Evolutionary conservation across 352 stramenopile species (phyloP).

Genomic region (Phytopythium vexans): DNA sequence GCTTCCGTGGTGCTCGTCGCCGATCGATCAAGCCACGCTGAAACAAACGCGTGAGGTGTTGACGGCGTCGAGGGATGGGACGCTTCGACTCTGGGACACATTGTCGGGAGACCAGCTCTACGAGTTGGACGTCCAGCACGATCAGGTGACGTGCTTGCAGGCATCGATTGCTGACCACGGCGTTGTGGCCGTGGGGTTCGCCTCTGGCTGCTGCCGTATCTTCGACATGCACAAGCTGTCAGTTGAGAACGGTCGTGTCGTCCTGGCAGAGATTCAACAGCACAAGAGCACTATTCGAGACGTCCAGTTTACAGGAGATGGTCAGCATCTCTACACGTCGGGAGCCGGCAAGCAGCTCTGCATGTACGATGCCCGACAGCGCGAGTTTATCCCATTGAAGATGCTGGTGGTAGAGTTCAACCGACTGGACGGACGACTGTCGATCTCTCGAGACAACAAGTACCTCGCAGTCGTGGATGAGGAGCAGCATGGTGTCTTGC

Average conservation of each 20-base stretch:
- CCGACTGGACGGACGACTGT: constrained; percentile 21
- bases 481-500: constrained; percentile 25
- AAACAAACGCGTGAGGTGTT: constrained; percentile 37
- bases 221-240: constrained; percentile 58
- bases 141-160: constrained; percentile 56
- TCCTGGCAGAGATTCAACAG: constrained; percentile 82
- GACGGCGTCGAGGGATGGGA: constrained; percentile 70
- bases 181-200: constrained; percentile 75
- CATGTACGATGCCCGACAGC: constrained; percentile 45
- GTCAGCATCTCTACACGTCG: constrained; percentile 44
- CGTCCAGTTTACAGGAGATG: constrained; percentile 46
- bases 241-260: constrained; percentile 7
- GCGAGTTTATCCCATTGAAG: constrained; percentile 58
- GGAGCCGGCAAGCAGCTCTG: constrained; percentile 60
- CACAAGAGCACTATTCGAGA: constrained; percentile 70
- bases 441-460: constrained; percentile 35
- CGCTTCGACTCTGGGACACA: constrained; percentile 82
- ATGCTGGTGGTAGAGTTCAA: constrained; percentile 62
- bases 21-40: constrained; percentile 2
- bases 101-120: constrained; percentile 61
- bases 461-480: constrained; percentile 29
- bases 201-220: constrained; percentile 75
- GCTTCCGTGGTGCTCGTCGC: constrained; percentile 9
- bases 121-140: constrained; percentile 79
- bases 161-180: constrained; percentile 33